These are phyloP conservation scores for Amphicarpaea edgeworthii DNA, from an alignment of 306 rosid genomes.

Conservation along the genomic window DNA sequence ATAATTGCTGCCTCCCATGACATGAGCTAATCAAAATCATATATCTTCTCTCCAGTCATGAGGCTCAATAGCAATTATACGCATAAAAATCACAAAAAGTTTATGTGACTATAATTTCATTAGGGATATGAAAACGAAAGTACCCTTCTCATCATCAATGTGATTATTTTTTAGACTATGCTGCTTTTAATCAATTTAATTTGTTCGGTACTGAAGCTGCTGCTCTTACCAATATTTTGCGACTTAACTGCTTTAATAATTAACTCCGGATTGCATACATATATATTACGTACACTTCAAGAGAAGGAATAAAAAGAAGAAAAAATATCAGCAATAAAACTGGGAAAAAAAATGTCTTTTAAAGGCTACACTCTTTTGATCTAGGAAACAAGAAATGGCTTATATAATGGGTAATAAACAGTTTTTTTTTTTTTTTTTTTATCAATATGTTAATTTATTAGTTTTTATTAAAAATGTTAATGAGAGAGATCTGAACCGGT, in stretches of 20 bases:
- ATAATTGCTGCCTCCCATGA: constrained; percentile 66
- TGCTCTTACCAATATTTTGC: background rate
- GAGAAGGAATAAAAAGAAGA: background rate
- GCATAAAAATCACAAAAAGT: constrained; percentile 7
- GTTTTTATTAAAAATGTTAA: no score
- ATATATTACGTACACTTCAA: background rate
- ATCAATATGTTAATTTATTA: no score
- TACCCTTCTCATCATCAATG: background rate
- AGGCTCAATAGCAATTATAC: constrained; percentile 41
- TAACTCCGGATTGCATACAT: background rate
- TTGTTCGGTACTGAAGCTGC: background rate
- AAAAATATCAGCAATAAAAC: no score
- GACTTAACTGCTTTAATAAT: background rate
- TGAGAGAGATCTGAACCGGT: no score
- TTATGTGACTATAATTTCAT: background rate
- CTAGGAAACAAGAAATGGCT: background rate
- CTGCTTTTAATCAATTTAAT: background rate
- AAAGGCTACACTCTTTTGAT: background rate
- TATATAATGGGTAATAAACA: background rate
- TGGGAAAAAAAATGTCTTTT: background rate
- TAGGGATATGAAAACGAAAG: background rate
- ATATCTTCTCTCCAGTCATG: background rate
- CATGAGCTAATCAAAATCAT: constrained; percentile 50
- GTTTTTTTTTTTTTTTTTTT: no score
- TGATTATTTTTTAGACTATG: background rate